A percentile compares a stretch with the other conserved stretches of the same genome.
phyloP scores from a whole-genome alignment of 495 filamentous ascomycete species.

The Neurospora sp. region DNA sequence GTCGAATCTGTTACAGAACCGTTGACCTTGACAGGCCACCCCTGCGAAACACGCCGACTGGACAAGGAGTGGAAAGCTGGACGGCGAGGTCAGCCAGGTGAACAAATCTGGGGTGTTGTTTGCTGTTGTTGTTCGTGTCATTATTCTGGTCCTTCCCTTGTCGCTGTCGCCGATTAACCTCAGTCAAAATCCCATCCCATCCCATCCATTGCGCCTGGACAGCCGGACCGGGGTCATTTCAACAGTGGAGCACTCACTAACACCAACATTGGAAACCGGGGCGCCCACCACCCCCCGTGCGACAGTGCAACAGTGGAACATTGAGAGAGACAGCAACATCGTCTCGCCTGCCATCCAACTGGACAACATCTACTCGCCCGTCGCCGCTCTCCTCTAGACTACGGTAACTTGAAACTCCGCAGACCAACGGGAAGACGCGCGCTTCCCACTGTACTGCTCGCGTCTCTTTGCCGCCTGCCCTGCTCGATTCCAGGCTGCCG shows the following conservation, averaged over 20 bases:
- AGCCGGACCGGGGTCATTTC: neutral
- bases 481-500: conserved; percentile 10
- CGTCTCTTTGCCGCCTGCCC: conserved; percentile 28
- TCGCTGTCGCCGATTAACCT: neutral
- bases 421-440: conserved; percentile 23
- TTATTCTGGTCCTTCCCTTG: neutral
- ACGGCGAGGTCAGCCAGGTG: neutral
- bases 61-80: neutral
- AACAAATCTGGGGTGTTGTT: neutral
- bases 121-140: neutral
- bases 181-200: neutral
- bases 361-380: neutral
- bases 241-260: neutral
- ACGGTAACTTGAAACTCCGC: conserved; percentile 6
- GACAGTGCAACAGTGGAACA: neutral
- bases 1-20: neutral
- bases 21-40: neutral
- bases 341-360: neutral
- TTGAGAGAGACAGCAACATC: neutral
- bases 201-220: neutral
- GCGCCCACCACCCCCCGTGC: neutral
- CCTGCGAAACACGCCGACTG: neutral
- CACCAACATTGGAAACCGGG: neutral
- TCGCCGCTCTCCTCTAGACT: conserved; percentile 1
- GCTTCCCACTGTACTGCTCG: conserved; percentile 24